Conservation (phyloP, 176 grass and related monocot genomes). For the Ananas comosus region DNA sequence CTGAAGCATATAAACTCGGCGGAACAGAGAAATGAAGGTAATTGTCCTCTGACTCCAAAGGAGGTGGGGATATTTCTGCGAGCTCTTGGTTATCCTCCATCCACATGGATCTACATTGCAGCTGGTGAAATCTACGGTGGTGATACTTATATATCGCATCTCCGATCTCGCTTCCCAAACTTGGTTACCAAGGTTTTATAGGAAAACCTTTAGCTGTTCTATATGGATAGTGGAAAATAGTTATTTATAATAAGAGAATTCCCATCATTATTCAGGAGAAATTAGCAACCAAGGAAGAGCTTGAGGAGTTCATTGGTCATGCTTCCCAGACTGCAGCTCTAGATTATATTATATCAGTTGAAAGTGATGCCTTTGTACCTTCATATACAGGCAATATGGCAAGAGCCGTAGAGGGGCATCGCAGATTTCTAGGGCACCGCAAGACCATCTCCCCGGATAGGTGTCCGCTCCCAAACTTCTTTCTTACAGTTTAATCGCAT, state of each 20-base stretch:
- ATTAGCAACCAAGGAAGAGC: constrained; percentile 58
- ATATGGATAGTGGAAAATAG: background rate
- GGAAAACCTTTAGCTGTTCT: constrained; percentile 1
- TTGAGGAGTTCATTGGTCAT: constrained; percentile 50
- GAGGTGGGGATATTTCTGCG: constrained; percentile 82
- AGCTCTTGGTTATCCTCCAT: constrained; percentile 61
- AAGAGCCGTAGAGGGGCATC: constrained; percentile 91
- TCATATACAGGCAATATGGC: constrained; percentile 90
- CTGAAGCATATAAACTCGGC: constrained; percentile 83
- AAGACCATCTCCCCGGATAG: constrained; percentile 81
- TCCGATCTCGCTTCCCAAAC: constrained; percentile 71
- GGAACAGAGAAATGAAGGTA: constrained; percentile 64
- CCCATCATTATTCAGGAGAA: constrained; percentile 44
- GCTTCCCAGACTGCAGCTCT: constrained; percentile 77
- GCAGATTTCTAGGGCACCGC: constrained; percentile 75
- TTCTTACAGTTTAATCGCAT: no score
- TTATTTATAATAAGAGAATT: background rate
- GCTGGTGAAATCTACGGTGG: constrained; percentile 96
- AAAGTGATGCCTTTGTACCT: constrained; percentile 91
- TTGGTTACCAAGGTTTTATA: constrained; percentile 81
- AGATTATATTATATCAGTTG: constrained; percentile 91
- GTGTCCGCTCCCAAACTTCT: constrained; percentile 19
- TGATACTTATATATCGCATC: constrained; percentile 66
- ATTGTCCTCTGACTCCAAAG: constrained; percentile 75
- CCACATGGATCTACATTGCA: constrained; percentile 89